Percentiles rank a stretch among this genome's conserved stretches.
Conservation (phyloP, 306 rosid genomes). For the Myrica gale region DNA sequence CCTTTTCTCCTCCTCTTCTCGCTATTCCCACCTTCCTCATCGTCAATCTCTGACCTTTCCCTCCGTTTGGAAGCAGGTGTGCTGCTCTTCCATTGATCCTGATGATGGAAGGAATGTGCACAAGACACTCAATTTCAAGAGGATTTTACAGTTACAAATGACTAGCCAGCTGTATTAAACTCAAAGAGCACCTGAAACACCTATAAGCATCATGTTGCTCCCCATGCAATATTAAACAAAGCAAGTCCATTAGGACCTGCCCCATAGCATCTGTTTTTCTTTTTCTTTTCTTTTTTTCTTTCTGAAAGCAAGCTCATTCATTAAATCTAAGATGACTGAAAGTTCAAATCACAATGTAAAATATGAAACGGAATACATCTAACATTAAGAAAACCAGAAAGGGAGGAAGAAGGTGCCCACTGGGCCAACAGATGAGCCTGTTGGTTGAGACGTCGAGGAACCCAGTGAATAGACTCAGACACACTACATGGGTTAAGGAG, state of each 20-base stretch:
- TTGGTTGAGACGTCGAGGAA: no score
- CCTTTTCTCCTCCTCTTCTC: constrained; percentile 83
- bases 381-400: no score
- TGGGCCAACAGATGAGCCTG: no score
- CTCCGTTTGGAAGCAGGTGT: constrained; percentile 72
- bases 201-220: neutral
- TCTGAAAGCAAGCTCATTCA: no score
- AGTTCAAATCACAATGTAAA: no score
- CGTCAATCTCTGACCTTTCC: constrained; percentile 73
- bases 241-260: neutral
- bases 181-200: neutral
- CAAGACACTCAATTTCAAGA: constrained; percentile 18
- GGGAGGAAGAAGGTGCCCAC: no score
- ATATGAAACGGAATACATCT: no score
- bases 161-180: neutral
- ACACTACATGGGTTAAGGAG: neutral
- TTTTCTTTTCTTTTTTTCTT: no score
- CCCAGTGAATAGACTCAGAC: neutral
- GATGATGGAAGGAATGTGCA: constrained; percentile 26
- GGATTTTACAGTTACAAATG: constrained; percentile 10
- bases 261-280: neutral
- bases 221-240: neutral
- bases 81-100: constrained; percentile 99
- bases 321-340: no score
- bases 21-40: constrained; percentile 70